Base-by-base conservation (phyloP, 2,329 filamentous ascomycete genomes). In the Cladosporium oxysporum region DNA sequence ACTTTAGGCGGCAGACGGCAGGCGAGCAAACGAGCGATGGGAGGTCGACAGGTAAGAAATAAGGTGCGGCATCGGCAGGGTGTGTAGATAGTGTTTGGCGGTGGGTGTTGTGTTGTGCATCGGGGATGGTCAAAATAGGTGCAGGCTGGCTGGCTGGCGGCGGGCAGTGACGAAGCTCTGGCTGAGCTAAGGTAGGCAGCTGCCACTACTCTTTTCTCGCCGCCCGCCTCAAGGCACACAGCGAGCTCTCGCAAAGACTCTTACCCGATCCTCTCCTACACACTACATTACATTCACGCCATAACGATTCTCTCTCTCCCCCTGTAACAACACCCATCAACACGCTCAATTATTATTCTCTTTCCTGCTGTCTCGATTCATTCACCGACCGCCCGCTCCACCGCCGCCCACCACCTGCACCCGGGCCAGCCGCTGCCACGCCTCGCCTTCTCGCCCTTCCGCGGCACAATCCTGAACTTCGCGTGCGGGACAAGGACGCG, bases 391-490 rank as follows among this genome's bases (percentile, higher is more conserved):
- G 31, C 41, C 41, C 41, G n/a, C n/a, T 21, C 41, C 41, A 47
- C 41, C 41, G 26, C 49, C 49, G 18, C 52, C 50, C 16, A 33
- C 12, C 50, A 31, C 28, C 52, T 31, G n/a, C 8, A 55, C 52
- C 28, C 52, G 52, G 52, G 18, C 52, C 52, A 55, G 52, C 52
- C 52, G 52, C 52, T 55, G 52, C 28, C 52, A 55, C 52, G 52
- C 52, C 16, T 47, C 41, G 41, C 41, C 41, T 16, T 11, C 44
- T 49, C 44, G 21, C 23, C 44, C 44, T 33, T 33, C 52, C 52
- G 52, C 52, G 52, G 52, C 52, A 55, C 31, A 55, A 55, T 53
- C 50, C 50, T 50, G 8, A 14, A 50, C 10, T 28, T 52, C 49
- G 49, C 47, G 47, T 50, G 47, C 47, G 47, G n/a, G 21, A 26